Base-by-base conservation (phyloP, 805 yeast species). In the Myxozyma melibiosi region DNA sequence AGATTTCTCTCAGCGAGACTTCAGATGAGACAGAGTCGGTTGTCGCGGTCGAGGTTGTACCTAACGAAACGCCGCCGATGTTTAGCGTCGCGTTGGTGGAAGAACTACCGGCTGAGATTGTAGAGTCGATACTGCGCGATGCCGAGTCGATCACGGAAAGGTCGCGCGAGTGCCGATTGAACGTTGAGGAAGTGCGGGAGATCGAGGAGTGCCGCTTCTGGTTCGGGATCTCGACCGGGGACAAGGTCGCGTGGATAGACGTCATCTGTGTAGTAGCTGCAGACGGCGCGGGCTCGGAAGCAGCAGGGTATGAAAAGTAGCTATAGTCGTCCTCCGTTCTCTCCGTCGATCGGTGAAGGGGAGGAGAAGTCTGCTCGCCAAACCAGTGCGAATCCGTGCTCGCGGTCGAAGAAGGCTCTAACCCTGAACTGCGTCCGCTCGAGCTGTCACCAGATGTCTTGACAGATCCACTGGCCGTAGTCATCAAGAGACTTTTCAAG, bases 401-500 rank as follows among this genome's bases (percentile, higher is more conserved):
- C 3, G 50, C 50, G n/a, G 18, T 33, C 8, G 50, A 45, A 13
- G 50, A 45, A 20, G 31, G 24, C 6, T 30, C 28, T 11, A 24
- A 22, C 5, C 28, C 45, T 4, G 46, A 31, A 40, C 46, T 40
- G 3, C 39, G 25, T 6, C 53, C 39, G 33, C 53, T 49, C 25
- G 53, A 49, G 18, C 53, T 49, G 4, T 49, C 53, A 3, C 48
- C 35, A 6, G 37, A n/a, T 5, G 48, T 14, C 31, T 34, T 50
- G 7, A 27, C 5, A 1, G 44, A 41, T 18, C 47, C 54, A 13
- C 20, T 35, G 20, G 54, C 41, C 6, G 55, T 38, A 20, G 52
- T 35, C 34, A 47, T 14, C 13, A 52, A 44, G 44, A 58, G 27
- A 18, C 46, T 50, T 25, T 54, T 54, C 34, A 58, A 37, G 13